These are phyloP conservation scores for Trypanosoma boissoni DNA, from an alignment of 208 protist genomes.

Conservation along the genomic window DNA sequence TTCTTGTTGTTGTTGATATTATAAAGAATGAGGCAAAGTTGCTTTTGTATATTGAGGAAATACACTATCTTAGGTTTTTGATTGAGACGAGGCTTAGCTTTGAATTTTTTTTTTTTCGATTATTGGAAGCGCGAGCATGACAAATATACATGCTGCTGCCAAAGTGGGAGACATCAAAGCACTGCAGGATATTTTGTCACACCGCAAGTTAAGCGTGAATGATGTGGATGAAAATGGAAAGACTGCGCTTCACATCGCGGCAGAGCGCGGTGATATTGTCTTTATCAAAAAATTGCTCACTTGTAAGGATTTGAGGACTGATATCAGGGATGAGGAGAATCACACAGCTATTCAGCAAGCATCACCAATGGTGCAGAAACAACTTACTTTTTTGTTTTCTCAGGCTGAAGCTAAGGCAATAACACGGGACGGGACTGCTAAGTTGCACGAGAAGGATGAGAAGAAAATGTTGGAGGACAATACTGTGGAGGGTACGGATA, in stretches of 20 bases:
- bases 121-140: slow-evolving; percentile 16
- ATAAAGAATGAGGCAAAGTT: not conserved
- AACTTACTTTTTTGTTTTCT: slow-evolving; percentile 64
- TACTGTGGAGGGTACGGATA: slow-evolving; percentile 51
- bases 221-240: slow-evolving; percentile 52
- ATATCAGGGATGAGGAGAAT: slow-evolving; percentile 45
- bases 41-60: too few species aligned
- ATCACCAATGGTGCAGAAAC: slow-evolving; percentile 23
- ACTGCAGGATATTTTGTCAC: slow-evolving; percentile 32
- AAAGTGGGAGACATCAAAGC: slow-evolving; percentile 32
- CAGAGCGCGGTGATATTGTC: slow-evolving; percentile 27
- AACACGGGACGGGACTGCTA: slow-evolving; percentile 21
- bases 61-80: too few species aligned
- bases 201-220: slow-evolving; percentile 38
- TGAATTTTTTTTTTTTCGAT: not conserved
- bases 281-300: slow-evolving; percentile 53
- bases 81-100: slow-evolving; percentile 1
- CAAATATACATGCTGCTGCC: slow-evolving; percentile 38
- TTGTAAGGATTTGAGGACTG: slow-evolving; percentile 37
- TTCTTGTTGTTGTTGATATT: not conserved
- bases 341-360: slow-evolving; percentile 56
- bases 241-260: slow-evolving; percentile 78
- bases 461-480: slow-evolving; percentile 53
- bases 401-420: slow-evolving; percentile 37
- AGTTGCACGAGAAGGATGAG: slow-evolving; percentile 28